Evolutionary conservation across 306 rosid genomes (phyloP).

Genomic region (Acacia acuminata): DNA sequence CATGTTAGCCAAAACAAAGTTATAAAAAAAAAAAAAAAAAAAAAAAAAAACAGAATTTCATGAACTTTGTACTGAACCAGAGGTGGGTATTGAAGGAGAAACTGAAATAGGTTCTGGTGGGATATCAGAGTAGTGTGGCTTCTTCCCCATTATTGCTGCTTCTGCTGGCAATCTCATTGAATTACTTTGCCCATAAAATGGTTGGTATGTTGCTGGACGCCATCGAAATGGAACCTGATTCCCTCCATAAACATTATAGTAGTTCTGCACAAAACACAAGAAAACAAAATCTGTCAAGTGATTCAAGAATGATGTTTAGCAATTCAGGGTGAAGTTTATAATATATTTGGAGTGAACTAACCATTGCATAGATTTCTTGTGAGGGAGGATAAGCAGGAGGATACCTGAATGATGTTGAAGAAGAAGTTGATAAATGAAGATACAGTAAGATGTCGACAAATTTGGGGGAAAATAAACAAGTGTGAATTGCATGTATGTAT

Average conservation of each 20-base stretch:
- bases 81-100: constrained; percentile 38
- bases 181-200: constrained; percentile 38
- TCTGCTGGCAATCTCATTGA: constrained; percentile 21
- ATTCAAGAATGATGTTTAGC: background rate
- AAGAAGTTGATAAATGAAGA: constrained; percentile 1
- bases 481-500: background rate
- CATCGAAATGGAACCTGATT: constrained; percentile 41
- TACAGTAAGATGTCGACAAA: background rate
- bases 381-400: constrained; percentile 57
- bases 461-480: background rate
- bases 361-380: constrained; percentile 53
- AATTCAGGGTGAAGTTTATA: background rate
- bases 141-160: constrained; percentile 28
- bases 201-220: constrained; percentile 40
- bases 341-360: constrained; percentile 28
- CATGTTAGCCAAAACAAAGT: background rate
- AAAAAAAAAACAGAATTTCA: constrained; percentile 5
- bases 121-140: constrained; percentile 32
- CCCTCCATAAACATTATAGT: constrained; percentile 53
- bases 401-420: constrained; percentile 45
- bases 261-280: constrained; percentile 40
- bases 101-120: constrained; percentile 40
- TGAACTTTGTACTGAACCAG: constrained; percentile 37
- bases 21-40: background rate
- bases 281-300: background rate